These are phyloP conservation scores for Chaetomium globosum DNA, from an alignment of 2,329 filamentous ascomycete genomes.

Conservation along the genomic window DNA sequence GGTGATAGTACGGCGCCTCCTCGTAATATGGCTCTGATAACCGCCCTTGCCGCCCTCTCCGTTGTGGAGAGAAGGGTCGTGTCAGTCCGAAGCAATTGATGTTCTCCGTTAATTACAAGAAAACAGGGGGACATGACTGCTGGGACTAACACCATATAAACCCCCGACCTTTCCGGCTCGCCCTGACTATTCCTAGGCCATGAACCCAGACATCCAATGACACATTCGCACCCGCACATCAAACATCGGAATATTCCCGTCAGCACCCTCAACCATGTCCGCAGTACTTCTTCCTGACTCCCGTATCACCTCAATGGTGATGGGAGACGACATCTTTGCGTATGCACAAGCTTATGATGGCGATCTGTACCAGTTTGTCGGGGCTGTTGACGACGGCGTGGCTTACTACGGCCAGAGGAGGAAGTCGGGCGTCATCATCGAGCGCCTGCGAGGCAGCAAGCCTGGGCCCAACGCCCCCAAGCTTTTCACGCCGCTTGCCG, in stretches of 20 bases:
- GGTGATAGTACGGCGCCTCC: not conserved
- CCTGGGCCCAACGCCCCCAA: not conserved
- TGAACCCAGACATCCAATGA: not conserved
- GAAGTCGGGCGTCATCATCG: not conserved
- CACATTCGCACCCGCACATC: not conserved
- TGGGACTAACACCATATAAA: not conserved
- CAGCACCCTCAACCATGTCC: not conserved
- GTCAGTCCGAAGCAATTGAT: not conserved
- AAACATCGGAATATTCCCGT: not conserved
- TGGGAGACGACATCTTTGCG: not conserved
- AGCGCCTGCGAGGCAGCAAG: not conserved
- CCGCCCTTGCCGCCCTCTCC: not conserved
- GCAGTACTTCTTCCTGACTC: not conserved
- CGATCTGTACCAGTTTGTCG: not conserved
- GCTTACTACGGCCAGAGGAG: slow-evolving; percentile 1
- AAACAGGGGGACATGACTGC: not conserved
- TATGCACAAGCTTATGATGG: not conserved
- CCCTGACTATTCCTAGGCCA: not conserved
- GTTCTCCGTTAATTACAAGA: not conserved
- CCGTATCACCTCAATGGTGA: not conserved
- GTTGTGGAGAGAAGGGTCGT: not conserved
- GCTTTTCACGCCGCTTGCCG: slow-evolving; percentile 1
- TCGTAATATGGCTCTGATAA: not conserved
- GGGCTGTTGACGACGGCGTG: not conserved
- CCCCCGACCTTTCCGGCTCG: not conserved